Evolutionary conservation across 2,329 filamentous ascomycete genomes (phyloP).

Genomic region (Rutstroemia sydowiana): DNA sequence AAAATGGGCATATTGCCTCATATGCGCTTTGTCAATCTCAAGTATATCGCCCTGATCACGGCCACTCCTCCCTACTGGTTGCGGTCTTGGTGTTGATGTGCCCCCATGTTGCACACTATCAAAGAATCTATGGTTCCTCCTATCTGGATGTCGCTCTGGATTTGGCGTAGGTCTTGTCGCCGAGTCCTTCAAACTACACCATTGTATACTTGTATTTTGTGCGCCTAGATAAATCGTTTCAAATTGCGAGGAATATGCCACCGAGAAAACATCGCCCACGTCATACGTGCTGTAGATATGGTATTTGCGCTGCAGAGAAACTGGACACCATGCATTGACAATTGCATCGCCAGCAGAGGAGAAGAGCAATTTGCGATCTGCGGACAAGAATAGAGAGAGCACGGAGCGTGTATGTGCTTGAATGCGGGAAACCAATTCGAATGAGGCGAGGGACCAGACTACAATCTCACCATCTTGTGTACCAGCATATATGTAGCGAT

Average conservation of each 20-base stretch:
- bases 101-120: conserved; percentile 85
- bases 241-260: conserved; percentile 75
- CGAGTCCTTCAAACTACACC: conserved; percentile 69
- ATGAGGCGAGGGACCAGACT: conserved; percentile 84
- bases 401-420: conserved; percentile 90
- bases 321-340: conserved; percentile 87
- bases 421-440: conserved; percentile 68
- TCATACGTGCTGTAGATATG: conserved; percentile 92
- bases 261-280: conserved; percentile 90
- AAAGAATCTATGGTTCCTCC: conserved; percentile 81
- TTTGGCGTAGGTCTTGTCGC: conserved; percentile 51
- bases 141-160: conserved; percentile 63
- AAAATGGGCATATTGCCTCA: conserved; percentile 84
- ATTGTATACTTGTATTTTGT: conserved; percentile 93
- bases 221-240: conserved; percentile 85
- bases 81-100: conserved; percentile 63
- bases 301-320: conserved; percentile 67
- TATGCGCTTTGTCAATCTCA: conserved; percentile 74
- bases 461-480: conserved; percentile 91
- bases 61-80: conserved; percentile 33
- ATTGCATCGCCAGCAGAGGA: conserved; percentile 91
- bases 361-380: conserved; percentile 68
- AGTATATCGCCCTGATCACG: conserved; percentile 57
- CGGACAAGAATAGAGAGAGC: conserved; percentile 73
- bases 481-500: conserved; percentile 79